A percentile compares a stretch with the other conserved stretches of the same genome.
Evolutionary conservation across 1,284 basidiomycete genomes (phyloP).

Genomic region (Inonotus obliquus): DNA sequence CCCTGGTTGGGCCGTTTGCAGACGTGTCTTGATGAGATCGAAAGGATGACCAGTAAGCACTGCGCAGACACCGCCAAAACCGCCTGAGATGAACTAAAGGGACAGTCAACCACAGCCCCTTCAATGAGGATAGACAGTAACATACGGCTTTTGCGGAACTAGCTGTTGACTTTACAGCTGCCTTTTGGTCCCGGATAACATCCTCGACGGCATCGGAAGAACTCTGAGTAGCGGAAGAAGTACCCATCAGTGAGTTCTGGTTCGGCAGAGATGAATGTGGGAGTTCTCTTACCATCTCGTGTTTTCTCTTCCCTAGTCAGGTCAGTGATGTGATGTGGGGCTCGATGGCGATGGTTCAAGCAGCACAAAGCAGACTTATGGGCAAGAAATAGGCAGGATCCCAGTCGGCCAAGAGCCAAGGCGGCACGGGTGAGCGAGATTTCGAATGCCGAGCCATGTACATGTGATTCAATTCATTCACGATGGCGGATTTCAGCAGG

Average conservation of each 20-base stretch:
- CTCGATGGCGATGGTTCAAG: not conserved
- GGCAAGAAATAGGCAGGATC: not conserved
- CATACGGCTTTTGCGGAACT: constrained; percentile 15
- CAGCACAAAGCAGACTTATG: not conserved
- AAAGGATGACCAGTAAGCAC: constrained; percentile 84
- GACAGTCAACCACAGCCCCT: not conserved
- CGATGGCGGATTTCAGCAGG: not conserved
- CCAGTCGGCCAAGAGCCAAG: not conserved
- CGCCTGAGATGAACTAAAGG: constrained; percentile 43
- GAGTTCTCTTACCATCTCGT: not conserved
- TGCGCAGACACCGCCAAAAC: constrained; percentile 51
- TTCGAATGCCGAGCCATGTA: not conserved
- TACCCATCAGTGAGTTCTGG: not conserved
- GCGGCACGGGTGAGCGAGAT: not conserved
- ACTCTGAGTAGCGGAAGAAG: constrained; percentile 5
- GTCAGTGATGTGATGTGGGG: not conserved
- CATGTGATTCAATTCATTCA: not conserved
- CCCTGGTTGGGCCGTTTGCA: constrained; percentile 91
- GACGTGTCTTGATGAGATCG: constrained; percentile 92
- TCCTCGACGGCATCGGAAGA: constrained; percentile 17
- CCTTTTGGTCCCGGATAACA: constrained; percentile 9
- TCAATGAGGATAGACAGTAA: not conserved
- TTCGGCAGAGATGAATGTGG: not conserved
- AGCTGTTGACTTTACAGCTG: constrained; percentile 11
- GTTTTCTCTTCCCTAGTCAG: not conserved